Evolutionary conservation across 495 filamentous ascomycete species (phyloP), one percentile per base, ranked within the genome.

Genomic region (Podospora appendiculata): DNA sequence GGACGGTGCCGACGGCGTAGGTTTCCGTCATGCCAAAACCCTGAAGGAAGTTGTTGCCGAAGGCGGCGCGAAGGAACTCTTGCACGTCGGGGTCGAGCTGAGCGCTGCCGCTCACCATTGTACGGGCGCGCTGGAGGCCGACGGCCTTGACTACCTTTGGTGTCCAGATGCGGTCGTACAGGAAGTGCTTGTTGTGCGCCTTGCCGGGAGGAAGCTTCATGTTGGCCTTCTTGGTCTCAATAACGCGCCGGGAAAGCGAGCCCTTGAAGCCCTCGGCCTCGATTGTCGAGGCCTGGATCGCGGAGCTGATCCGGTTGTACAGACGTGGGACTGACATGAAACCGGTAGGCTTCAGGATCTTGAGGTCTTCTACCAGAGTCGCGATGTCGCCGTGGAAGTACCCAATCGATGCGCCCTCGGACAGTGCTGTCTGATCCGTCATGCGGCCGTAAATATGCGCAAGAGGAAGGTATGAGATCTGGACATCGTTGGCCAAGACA

Each of bases 1-100:
- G 93, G 12, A 78, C 81, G 13, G 86, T 78, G 45, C 72, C 79
- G 41, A 85, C 78, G 47, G 91, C 89, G 62, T 96, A 97, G n/a
- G 90, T 85, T 69, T 98, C 93, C 5, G 94, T 96, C 57, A 98
- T 75, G 41, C 93, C 93, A 65, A 94, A 98, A 44, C 93, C 93
- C 73, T 97, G 92, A 18, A 81, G 60, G 59, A 98, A 85, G 61
- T 86, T 74, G 63, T 87, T 89, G 36, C 81, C 85, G 50, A 93
- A 86, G 40, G 85, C 84, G 36, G 88, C 80, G 32, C 93, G 87
- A 38, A 98, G 81, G 74, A 96, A 96, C 64, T 86, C 77, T 54
- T 96, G 89, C 12, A 97, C 79, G 11, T 79, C 77, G 2, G 92
- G 90, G 55, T 96, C 90, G 19, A 98, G 77, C 36, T 93, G 93